phyloP scores from a whole-genome alignment of 2,329 filamentous ascomycete species.

The Cucurbitaria berberidis region DNA sequence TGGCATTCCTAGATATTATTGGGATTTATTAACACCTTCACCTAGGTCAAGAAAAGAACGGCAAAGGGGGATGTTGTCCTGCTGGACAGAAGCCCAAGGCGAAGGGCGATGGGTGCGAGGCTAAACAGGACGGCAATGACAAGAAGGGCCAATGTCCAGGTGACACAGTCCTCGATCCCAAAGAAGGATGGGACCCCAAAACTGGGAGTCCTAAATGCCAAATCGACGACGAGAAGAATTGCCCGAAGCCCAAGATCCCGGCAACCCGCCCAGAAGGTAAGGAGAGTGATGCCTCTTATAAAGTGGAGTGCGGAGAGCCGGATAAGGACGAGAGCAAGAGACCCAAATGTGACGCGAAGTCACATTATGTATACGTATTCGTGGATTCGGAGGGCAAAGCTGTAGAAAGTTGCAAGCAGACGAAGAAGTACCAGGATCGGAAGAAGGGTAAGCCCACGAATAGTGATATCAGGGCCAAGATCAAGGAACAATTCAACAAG shows the following conservation, averaged over 20 bases:
- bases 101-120: slow-evolving; percentile 8
- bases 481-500: slow-evolving; percentile 6
- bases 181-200: slow-evolving; percentile 8
- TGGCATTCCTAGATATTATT: not conserved
- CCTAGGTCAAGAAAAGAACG: slow-evolving; percentile 9
- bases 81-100: slow-evolving; percentile 20
- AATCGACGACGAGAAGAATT: slow-evolving; percentile 11
- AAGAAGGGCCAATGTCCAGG: slow-evolving; percentile 10
- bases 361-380: slow-evolving; percentile 1
- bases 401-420: slow-evolving; percentile 4
- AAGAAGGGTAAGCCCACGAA: slow-evolving; percentile 3
- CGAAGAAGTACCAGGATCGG: slow-evolving; percentile 6
- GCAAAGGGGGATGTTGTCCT: slow-evolving; percentile 19
- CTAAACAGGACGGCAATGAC: not conserved
- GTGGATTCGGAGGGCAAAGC: slow-evolving; percentile 8
- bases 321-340: slow-evolving; percentile 2
- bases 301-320: slow-evolving; percentile 3
- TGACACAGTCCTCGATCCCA: slow-evolving; percentile 7
- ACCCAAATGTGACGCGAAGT: slow-evolving; percentile 5
- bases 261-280: slow-evolving; percentile 5
- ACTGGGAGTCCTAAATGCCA: slow-evolving; percentile 1
- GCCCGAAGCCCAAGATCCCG: slow-evolving; percentile 7
- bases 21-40: not conserved
- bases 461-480: not conserved
- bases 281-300: slow-evolving; percentile 6